Percentiles rank a stretch among this genome's conserved stretches.
Conservation (phyloP, 768 basidiomycete genomes). For the Symmetrospora coprosmae region DNA sequence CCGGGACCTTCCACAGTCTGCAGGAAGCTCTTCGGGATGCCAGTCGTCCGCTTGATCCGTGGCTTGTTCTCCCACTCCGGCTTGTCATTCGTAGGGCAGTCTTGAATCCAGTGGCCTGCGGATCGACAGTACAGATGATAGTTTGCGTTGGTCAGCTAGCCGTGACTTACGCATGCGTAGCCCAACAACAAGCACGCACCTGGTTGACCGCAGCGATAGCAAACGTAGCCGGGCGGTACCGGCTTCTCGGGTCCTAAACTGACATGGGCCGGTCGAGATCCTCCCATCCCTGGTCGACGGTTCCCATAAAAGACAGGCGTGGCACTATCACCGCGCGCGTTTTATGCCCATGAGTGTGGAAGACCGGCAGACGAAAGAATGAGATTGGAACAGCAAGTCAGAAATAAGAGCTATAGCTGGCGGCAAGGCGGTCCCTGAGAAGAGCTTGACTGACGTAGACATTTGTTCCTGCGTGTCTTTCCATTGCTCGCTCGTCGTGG, state of each 20-base stretch:
- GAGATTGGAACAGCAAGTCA: conserved; percentile 26
- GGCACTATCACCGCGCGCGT: conserved; percentile 22
- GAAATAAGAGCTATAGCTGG: conserved; percentile 42
- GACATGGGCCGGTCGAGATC: conserved; percentile 44
- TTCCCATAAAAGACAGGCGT: conserved; percentile 41
- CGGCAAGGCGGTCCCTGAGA: conserved; percentile 33
- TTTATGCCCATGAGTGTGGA: too few relatives aligned
- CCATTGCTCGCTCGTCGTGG: conserved; percentile 86
- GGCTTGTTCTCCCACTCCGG: conserved; percentile 86
- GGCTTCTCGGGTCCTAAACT: conserved; percentile 46
- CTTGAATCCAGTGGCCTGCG: conserved; percentile 96
- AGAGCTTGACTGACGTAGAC: conserved; percentile 70
- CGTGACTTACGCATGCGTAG: not conserved
- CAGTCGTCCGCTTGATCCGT: conserved; percentile 92
- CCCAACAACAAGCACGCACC: conserved; percentile 41
- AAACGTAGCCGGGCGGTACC: conserved; percentile 87
- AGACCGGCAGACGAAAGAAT: not conserved
- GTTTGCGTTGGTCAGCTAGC: not conserved
- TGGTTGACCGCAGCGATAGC: conserved; percentile 96
- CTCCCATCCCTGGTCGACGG: conserved; percentile 49
- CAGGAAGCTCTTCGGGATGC: conserved; percentile 93
- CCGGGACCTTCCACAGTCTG: conserved; percentile 85
- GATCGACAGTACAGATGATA: not conserved
- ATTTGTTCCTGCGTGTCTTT: conserved; percentile 98
- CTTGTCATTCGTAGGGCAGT: conserved; percentile 94